These are phyloP conservation scores for Zoysia japonica DNA, from an alignment of 176 grass and related monocot species.

Conservation along the genomic window DNA sequence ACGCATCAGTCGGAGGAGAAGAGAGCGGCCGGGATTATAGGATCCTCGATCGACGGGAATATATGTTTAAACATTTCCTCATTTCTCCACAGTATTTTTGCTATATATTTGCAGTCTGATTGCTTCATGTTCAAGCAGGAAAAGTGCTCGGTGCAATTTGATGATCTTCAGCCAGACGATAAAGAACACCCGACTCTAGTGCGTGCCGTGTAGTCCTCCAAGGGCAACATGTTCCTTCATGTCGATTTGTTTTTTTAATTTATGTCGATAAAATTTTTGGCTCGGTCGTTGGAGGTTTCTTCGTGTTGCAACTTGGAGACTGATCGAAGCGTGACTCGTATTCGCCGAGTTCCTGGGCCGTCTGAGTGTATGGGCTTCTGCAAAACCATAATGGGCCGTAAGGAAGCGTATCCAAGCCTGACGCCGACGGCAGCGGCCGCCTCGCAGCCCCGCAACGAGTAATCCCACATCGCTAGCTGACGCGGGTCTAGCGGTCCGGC, in stretches of 20 bases:
- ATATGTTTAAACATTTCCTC: slow-evolving; percentile 15
- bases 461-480: slow-evolving; percentile 4
- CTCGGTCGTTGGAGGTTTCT: background rate
- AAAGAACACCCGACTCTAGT: too few species aligned
- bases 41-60: background rate
- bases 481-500: too few species aligned
- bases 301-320: background rate
- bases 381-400: background rate
- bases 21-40: background rate
- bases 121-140: slow-evolving; percentile 53
- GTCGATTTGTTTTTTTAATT: too few species aligned
- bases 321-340: background rate
- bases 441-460: background rate
- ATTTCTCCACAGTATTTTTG: slow-evolving; percentile 30
- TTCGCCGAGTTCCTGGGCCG: background rate
- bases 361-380: background rate
- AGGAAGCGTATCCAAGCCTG: background rate
- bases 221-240: background rate
- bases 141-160: slow-evolving; percentile 74
- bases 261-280: background rate
- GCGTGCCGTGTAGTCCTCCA: background rate
- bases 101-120: slow-evolving; percentile 25
- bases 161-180: slow-evolving; percentile 41
- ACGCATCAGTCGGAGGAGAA: background rate
- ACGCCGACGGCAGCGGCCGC: background rate